Evolutionary conservation across 2,329 filamentous ascomycete genomes (phyloP).

Genomic region (Monilinia fructigena): DNA sequence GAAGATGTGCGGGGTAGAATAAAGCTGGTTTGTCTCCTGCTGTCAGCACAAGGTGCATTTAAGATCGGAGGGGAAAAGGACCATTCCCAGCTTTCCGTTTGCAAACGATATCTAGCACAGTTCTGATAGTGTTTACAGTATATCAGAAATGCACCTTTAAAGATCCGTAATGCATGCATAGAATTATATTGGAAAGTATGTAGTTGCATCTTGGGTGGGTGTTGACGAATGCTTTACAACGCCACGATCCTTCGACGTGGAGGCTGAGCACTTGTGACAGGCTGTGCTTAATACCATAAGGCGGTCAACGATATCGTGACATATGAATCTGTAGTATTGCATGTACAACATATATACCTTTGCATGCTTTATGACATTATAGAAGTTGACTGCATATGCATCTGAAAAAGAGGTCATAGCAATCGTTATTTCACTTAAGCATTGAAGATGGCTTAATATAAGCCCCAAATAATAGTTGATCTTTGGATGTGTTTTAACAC

Average conservation of each 20-base stretch:
- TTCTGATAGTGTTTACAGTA: constrained; percentile 6
- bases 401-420: constrained; percentile 16
- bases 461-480: not conserved
- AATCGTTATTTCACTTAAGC: not conserved
- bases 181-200: not conserved
- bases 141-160: constrained; percentile 2
- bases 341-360: constrained; percentile 9
- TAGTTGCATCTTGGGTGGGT: constrained; percentile 1
- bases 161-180: not conserved
- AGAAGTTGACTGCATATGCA: constrained; percentile 20
- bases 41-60: constrained; percentile 8
- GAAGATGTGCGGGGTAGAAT: constrained; percentile 9
- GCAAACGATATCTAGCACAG: not conserved
- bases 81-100: constrained; percentile 3
- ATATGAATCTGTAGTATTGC: not conserved
- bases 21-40: not conserved
- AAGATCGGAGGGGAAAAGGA: not conserved
- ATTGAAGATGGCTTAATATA: constrained; percentile 11
- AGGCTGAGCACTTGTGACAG: constrained; percentile 1
- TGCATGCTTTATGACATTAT: constrained; percentile 1
- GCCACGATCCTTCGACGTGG: constrained; percentile 20
- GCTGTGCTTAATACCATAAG: not conserved
- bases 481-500: constrained; percentile 8
- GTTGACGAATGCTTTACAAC: constrained; percentile 14
- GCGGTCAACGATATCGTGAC: constrained; percentile 7